Evolutionary conservation across 805 yeast genomes (phyloP).

Genomic region (Candida insectorum): DNA sequence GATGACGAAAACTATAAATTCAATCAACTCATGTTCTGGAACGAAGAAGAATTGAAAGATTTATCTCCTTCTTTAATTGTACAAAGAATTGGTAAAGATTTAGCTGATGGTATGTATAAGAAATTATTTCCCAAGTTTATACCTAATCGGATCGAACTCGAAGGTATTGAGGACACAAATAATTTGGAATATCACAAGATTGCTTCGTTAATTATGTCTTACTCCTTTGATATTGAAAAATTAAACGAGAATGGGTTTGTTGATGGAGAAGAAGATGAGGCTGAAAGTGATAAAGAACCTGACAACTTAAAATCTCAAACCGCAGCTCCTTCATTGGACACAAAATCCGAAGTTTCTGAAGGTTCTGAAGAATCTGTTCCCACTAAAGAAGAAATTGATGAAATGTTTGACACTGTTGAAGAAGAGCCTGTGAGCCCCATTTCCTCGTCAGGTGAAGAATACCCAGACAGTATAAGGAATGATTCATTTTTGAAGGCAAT

Average conservation of each 20-base stretch:
- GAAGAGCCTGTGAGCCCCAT: constrained; percentile 1
- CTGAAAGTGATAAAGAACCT: constrained; percentile 21
- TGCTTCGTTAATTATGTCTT: constrained; percentile 83
- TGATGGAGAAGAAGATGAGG: constrained; percentile 20
- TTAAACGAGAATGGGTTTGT: constrained; percentile 17
- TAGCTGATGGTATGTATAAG: constrained; percentile 60
- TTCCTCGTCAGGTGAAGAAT: constrained; percentile 11
- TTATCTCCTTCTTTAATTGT: constrained; percentile 71
- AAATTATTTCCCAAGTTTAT: constrained; percentile 41
- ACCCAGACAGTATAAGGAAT: constrained; percentile 10
- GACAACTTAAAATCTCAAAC: too few species aligned
- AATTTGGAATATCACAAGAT: constrained; percentile 62
- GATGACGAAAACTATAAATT: constrained; percentile 34
- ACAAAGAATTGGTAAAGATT: constrained; percentile 65
- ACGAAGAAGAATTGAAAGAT: constrained; percentile 48
- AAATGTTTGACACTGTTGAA: constrained; percentile 1
- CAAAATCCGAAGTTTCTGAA: constrained; percentile 16
- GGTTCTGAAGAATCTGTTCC: constrained; percentile 15
- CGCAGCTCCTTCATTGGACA: too few species aligned
- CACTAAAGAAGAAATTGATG: constrained; percentile 1
- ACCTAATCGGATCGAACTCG: constrained; percentile 22
- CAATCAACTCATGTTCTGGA: constrained; percentile 81
- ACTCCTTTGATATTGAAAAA: constrained; percentile 80
- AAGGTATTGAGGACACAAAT: constrained; percentile 29
- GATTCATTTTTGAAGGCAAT: constrained; percentile 64